Base-by-base conservation (phyloP, 1,139 yeast genomes). In the Kodamaea derodonti region DNA sequence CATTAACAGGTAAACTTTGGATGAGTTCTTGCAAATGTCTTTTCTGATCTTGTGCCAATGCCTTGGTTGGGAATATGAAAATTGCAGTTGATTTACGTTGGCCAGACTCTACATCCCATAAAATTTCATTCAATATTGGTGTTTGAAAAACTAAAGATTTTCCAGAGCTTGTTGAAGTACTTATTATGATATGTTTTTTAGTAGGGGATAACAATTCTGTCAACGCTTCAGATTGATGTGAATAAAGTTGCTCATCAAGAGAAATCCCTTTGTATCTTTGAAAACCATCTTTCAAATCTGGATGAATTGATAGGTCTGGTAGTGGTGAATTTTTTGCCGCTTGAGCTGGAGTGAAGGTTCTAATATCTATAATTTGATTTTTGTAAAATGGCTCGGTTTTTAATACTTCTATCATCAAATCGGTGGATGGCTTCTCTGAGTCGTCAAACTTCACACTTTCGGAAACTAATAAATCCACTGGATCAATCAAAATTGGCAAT, bases 91-190 rank as follows among this genome's bases (percentile, higher is more conserved):
- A 47, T 1, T 44, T 29, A 14, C 71, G 40, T 10, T 43, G 43
- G 1, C 57, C 57, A 18, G 43, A 40, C 14, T 50, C 45, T 5
- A 58, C 49, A 34, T 67, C 63, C 65, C 69, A 60, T 1, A 84
- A 60, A 5, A 75, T 69, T 3, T 75, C 73, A 36, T 76, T 74
- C 8, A 90, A 56, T 3, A 92, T 86, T 0, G 97, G 95, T 2
- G 88, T 60, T 56, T 92, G 98, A 52, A 88, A 92, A 22, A 94
- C 84, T 36, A 92, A 63, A 0, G 97, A 88, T 49, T 92, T 92
- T 28, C 99, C 99, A 0, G 97, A 87, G 1, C 97, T 87, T 0
- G 99, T 92, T 0, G 97, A 79, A 0, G 98, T 94, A 14, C 95
- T 82, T 1, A 90, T 80, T 27, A 92, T 84, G 2, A 88, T 87